phyloP scores from a whole-genome alignment of 192 early-diverging fungal genomes.

The Entomortierella beljakovae region DNA sequence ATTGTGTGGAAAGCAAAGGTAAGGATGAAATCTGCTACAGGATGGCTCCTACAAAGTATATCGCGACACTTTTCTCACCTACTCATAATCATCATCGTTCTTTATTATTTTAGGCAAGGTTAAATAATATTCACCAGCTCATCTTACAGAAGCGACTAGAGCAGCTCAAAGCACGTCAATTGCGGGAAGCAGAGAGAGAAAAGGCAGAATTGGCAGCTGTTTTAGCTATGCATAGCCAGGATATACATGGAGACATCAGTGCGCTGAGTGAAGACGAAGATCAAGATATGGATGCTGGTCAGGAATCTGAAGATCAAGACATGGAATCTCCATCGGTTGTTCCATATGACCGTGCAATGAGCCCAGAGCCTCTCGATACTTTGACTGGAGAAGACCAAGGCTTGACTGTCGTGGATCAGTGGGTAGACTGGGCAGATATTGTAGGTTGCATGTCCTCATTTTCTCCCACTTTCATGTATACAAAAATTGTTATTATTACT shows the following conservation, averaged over 20 bases:
- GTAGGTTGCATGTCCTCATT: constrained; percentile 53
- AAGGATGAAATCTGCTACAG: not conserved
- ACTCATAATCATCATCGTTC: no score
- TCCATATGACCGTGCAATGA: constrained; percentile 72
- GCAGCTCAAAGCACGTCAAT: constrained; percentile 72
- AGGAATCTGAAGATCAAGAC: constrained; percentile 61
- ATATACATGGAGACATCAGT: constrained; percentile 40
- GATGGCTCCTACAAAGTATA: no score
- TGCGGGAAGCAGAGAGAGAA: constrained; percentile 65
- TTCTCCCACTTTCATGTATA: not conserved
- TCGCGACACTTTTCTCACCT: no score
- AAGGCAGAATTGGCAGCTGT: constrained; percentile 64
- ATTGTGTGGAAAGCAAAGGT: constrained; percentile 87
- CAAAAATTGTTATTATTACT: not conserved
- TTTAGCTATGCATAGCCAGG: constrained; percentile 60
- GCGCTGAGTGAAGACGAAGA: constrained; percentile 34
- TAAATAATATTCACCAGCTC: constrained; percentile 83
- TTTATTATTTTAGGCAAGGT: constrained; percentile 62
- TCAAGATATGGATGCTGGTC: constrained; percentile 57
- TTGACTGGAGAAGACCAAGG: constrained; percentile 67
- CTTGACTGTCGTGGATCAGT: constrained; percentile 67
- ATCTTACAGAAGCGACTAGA: constrained; percentile 80
- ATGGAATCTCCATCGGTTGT: constrained; percentile 42
- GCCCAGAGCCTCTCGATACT: constrained; percentile 64
- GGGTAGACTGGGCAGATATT: constrained; percentile 69